Base-by-base conservation (phyloP, 108 stramenopile genomes). In the Cyclotella atomus region DNA sequence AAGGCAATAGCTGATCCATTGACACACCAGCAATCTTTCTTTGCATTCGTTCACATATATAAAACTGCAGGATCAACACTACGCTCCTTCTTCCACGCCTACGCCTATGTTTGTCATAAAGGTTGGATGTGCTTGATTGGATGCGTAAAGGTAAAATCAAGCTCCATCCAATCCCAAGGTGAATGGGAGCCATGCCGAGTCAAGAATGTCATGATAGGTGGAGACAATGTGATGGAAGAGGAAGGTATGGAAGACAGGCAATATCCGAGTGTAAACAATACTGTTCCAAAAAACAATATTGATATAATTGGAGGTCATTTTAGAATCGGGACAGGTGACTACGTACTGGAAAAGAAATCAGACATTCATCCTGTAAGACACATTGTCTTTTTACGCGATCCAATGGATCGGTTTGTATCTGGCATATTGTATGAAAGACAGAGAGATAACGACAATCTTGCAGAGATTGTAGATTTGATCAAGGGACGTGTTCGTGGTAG, bases 41-140 rank as follows among this genome's bases (percentile, higher is more conserved):
- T 88, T 56, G 77, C 65, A 3, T 86, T 88, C 59, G 76, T 84
- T 2, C 88, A 88, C 44, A 73, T 86, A 43, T 88, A 75, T 73
- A 88, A 88, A 53, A 82, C 87, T 34, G 84, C 87, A 12, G 87
- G 87, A 43, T 82, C 83, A 23, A 82, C 85, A 34, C 38, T 85
- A 14, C 70, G 85, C 2, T 44, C 43, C 20, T 84, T 83, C 60
- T 86, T 86, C 57, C 25, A 56, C 16, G 34, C 56, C 0, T 88
- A 85, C 70, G 71, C 75, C 5, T 24, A 53, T 20, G 25, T 69
- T 12, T 88, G 88, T 47, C 34, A 65, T 2, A 70, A 70, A 20
- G 70, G 73, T 15, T 68, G 66, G 75, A 76, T 81, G 55, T 55
- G 52, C 41, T 55, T 70, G 56, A 28, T 45, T 19, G n/a, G n/a